Percentiles rank a stretch among this genome's conserved stretches.
phyloP scores from a whole-genome alignment of 805 yeast species.

The Candida boidinii region DNA sequence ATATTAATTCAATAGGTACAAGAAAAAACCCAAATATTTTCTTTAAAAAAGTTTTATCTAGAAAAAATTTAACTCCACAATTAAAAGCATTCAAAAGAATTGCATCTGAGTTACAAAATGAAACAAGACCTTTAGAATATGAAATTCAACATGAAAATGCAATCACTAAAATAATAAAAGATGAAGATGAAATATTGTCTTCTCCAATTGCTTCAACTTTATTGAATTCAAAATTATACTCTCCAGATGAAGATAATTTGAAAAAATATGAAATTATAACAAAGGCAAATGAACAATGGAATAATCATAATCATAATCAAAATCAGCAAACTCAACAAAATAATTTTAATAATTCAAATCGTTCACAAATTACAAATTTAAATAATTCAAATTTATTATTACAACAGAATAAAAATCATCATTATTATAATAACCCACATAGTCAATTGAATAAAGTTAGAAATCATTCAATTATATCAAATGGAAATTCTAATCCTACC shows the following conservation, averaged over 20 bases:
- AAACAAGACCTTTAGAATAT: conserved; percentile 24
- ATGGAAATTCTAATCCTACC: too few species aligned
- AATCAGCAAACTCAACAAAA: too few species aligned
- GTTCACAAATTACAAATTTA: too few species aligned
- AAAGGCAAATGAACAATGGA: conserved; percentile 28
- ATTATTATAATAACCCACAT: too few species aligned
- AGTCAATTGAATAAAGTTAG: too few species aligned
- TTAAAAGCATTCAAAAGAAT: conserved; percentile 26
- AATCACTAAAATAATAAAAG: conserved; percentile 23
- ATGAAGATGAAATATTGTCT: conserved; percentile 15
- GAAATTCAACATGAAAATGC: conserved; percentile 28
- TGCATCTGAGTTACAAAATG: conserved; percentile 24
- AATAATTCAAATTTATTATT: too few species aligned
- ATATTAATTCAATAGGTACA: too few species aligned
- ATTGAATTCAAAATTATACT: conserved; percentile 2
- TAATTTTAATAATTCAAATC: too few species aligned
- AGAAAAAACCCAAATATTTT: conserved; percentile 17
- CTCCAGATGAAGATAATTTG: conserved; percentile 12
- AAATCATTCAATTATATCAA: too few species aligned
- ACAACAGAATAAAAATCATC: too few species aligned
- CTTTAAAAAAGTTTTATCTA: conserved; percentile 22
- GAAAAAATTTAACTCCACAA: conserved; percentile 23
- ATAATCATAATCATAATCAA: conserved; percentile 19
- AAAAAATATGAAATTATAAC: conserved; percentile 25
- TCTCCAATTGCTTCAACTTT: conserved; percentile 7